Conservation (phyloP, 768 basidiomycete species). For the Sistotremastrum suecicum region DNA sequence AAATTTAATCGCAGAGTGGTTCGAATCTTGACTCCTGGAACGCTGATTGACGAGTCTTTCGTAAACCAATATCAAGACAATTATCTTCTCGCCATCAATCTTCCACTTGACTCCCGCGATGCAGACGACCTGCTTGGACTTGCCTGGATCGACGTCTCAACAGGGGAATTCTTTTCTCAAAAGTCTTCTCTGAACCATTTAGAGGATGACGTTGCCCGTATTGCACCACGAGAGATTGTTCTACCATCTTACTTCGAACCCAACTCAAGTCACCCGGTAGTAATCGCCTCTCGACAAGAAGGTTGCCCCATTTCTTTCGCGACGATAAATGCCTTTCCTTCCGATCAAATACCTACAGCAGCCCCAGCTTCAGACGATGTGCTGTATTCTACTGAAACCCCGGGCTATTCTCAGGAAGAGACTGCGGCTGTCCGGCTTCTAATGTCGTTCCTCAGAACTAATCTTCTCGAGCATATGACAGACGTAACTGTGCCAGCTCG, state of each 20-base stretch:
- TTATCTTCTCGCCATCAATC: conserved; percentile 61
- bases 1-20: conserved; percentile 69
- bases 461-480: conserved; percentile 73
- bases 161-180: conserved; percentile 84
- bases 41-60: conserved; percentile 85
- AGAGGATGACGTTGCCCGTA: conserved; percentile 70
- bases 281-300: conserved; percentile 37
- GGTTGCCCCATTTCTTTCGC: conserved; percentile 37
- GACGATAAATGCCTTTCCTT: background rate
- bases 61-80: conserved; percentile 79
- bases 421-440: conserved; percentile 44
- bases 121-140: conserved; percentile 36
- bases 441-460: conserved; percentile 46
- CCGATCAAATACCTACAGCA: background rate
- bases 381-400: background rate
- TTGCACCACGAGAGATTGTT: conserved; percentile 73
- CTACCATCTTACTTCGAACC: conserved; percentile 31
- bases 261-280: conserved; percentile 30
- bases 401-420: conserved; percentile 23
- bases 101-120: conserved; percentile 1
- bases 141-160: conserved; percentile 92
- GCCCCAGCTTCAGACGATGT: background rate
- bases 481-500: conserved; percentile 38
- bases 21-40: conserved; percentile 86
- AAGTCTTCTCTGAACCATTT: conserved; percentile 36